phyloP scores from a whole-genome alignment of 306 rosid species.

The Ceratonia siliqua region DNA sequence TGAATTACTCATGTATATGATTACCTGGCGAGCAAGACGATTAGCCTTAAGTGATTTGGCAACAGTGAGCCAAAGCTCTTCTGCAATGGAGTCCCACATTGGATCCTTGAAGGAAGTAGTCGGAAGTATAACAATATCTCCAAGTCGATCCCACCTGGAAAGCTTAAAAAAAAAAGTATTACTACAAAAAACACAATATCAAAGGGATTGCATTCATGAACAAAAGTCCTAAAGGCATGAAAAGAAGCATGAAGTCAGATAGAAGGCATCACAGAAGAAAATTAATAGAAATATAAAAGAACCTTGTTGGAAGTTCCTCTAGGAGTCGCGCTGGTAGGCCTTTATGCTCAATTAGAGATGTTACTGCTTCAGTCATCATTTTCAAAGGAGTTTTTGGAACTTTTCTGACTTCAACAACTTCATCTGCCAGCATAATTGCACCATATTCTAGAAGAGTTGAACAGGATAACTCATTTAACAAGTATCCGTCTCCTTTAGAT shows the following conservation, averaged over 20 bases:
- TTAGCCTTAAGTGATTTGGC: constrained; percentile 71
- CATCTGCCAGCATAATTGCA: constrained; percentile 53
- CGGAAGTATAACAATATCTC: constrained; percentile 84
- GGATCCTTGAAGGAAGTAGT: constrained; percentile 68
- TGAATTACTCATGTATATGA: constrained; percentile 28
- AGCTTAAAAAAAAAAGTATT: constrained; percentile 15
- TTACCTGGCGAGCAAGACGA: constrained; percentile 88
- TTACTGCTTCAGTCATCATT: constrained; percentile 69
- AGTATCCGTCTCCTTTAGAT: constrained; percentile 32
- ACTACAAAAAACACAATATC: constrained; percentile 21
- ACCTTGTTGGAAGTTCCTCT: constrained; percentile 92
- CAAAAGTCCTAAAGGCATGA: constrained; percentile 25
- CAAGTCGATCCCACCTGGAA: constrained; percentile 84
- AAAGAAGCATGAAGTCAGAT: constrained; percentile 30
- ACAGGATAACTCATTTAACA: constrained; percentile 43
- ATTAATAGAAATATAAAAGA: constrained; percentile 27
- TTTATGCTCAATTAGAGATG: constrained; percentile 58
- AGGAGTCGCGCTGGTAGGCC: constrained; percentile 60
- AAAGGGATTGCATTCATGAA: constrained; percentile 28
- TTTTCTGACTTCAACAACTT: constrained; percentile 60
- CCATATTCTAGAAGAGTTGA: constrained; percentile 60
- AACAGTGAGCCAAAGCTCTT: constrained; percentile 76
- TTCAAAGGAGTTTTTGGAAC: constrained; percentile 68
- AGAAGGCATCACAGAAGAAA: constrained; percentile 19
- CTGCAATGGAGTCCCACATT: constrained; percentile 64